Base-by-base conservation (phyloP, 1,139 yeast genomes). In the Yamadazyma songkhlaensis region DNA sequence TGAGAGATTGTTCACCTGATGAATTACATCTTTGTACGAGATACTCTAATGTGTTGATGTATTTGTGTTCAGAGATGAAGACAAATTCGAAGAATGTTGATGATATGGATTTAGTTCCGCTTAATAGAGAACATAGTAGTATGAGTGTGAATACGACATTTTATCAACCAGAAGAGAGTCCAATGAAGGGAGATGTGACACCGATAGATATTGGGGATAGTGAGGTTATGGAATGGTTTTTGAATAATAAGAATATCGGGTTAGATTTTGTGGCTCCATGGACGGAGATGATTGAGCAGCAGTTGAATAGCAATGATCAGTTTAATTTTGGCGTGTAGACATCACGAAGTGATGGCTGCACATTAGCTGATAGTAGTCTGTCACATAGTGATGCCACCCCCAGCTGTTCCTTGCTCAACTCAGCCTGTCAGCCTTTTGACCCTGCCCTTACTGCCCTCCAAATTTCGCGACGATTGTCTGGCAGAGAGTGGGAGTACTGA, bases 241-340 rank as follows among this genome's bases (percentile, higher is more conserved):
- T 80, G 38, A 79, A 75, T 49, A 81, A 82, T 48, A 74, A 72
- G 35, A 63, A 67, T 37, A 80, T 85, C 27, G 95, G 96, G 13
- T 67, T 87, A 38, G 95, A 86, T 43, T 87, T 87, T 50, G 96
- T 86, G 25, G 95, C 85, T 31, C 94, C 94, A 3, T 83, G 94
- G 81, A 84, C 95, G 7, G 90, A 84, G 54, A 83, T 84, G 74
- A 77, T 87, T 37, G 95, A 86, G 54, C 86, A 81, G 46, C 75
- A 69, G 43, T 60, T 71, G 48, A 62, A 61, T 39, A 54, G 59
- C 9, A 64, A 63, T 38, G 70, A 62, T 29, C 65, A 59, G 34
- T 64, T 64, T 43, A 55, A 55, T 36, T 62, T 64, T 36, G 62
- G 61, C n/a, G n/a, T n/a, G n/a, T n/a, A n/a, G n/a, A n/a, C n/a